phyloP scores from a whole-genome alignment of 177 flowering plant species.

The Vitis hybrid region DNA sequence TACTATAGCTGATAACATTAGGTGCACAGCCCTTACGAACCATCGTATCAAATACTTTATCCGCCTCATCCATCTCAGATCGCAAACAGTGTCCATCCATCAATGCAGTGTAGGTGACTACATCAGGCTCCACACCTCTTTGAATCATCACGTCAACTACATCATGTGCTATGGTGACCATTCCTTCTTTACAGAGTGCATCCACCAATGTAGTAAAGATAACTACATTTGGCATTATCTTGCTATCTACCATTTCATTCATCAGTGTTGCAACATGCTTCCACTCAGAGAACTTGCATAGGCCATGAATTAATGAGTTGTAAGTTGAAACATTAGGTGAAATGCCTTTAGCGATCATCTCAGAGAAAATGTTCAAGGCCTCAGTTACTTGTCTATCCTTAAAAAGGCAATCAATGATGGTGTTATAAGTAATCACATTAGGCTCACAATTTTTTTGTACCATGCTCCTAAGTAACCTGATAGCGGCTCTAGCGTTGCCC shows the following conservation, averaged over 20 bases:
- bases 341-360: conserved; percentile 15
- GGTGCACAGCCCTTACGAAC: neutral
- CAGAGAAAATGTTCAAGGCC: conserved; percentile 9
- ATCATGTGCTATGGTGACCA: neutral
- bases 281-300: no score
- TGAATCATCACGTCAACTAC: neutral
- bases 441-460: neutral
- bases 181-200: neutral
- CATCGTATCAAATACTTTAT: neutral
- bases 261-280: no score
- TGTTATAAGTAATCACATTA: conserved; percentile 7
- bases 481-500: conserved; percentile 10
- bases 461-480: conserved; percentile 11
- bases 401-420: conserved; percentile 17
- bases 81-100: neutral
- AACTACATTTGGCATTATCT: no score
- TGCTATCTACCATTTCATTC: no score
- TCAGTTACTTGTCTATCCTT: conserved; percentile 2
- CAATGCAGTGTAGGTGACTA: neutral
- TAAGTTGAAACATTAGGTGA: conserved; percentile 13
- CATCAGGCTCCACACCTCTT: conserved; percentile 2
- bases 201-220: no score
- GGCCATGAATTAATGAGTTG: conserved; percentile 15
- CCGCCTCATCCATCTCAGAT: neutral
- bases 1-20: conserved; percentile 2